These are phyloP conservation scores for Porcisia deanei DNA, from an alignment of 208 protist genomes.

Conservation along the genomic window DNA sequence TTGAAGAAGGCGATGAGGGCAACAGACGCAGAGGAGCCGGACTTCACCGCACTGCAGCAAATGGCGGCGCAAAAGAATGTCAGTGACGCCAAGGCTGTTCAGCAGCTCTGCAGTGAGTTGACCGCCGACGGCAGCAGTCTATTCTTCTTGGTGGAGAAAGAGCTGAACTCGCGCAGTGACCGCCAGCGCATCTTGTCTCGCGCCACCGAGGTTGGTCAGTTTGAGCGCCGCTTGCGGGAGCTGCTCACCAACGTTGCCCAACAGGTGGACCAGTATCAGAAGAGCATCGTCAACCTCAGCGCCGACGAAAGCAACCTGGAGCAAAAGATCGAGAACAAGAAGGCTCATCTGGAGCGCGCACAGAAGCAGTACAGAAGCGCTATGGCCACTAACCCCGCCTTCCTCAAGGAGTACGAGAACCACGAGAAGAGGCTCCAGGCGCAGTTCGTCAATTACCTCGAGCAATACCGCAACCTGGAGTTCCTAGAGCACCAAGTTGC, in stretches of 20 bases:
- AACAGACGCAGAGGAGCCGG: slow-evolving; percentile 71
- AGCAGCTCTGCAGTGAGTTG: slow-evolving; percentile 90
- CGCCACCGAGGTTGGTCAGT: slow-evolving; percentile 88
- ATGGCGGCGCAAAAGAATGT: slow-evolving; percentile 87
- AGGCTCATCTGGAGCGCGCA: slow-evolving; percentile 89
- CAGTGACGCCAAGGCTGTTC: slow-evolving; percentile 84
- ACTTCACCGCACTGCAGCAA: slow-evolving; percentile 78
- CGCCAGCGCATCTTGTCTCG: slow-evolving; percentile 85
- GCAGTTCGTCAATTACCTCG: slow-evolving; percentile 93
- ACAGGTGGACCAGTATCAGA: slow-evolving; percentile 85
- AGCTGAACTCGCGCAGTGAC: slow-evolving; percentile 64
- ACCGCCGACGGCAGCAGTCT: slow-evolving; percentile 87
- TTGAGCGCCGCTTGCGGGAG: slow-evolving; percentile 89
- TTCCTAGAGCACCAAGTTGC: slow-evolving; percentile 92
- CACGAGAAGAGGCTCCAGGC: slow-evolving; percentile 90
- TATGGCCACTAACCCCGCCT: slow-evolving; percentile 91
- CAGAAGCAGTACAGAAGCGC: slow-evolving; percentile 92
- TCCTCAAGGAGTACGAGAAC: slow-evolving; percentile 95
- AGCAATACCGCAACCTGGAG: slow-evolving; percentile 94
- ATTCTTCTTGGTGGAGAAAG: slow-evolving; percentile 88
- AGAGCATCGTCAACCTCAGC: slow-evolving; percentile 82
- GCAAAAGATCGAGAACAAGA: slow-evolving; percentile 97
- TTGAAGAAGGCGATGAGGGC: slow-evolving; percentile 89
- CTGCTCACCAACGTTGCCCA: slow-evolving; percentile 65
- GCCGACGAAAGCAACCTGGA: slow-evolving; percentile 93